Percentiles rank a stretch among this genome's conserved stretches.
Conservation (phyloP, 805 yeast genomes). For the Metschnikowia cerradonensis region DNA sequence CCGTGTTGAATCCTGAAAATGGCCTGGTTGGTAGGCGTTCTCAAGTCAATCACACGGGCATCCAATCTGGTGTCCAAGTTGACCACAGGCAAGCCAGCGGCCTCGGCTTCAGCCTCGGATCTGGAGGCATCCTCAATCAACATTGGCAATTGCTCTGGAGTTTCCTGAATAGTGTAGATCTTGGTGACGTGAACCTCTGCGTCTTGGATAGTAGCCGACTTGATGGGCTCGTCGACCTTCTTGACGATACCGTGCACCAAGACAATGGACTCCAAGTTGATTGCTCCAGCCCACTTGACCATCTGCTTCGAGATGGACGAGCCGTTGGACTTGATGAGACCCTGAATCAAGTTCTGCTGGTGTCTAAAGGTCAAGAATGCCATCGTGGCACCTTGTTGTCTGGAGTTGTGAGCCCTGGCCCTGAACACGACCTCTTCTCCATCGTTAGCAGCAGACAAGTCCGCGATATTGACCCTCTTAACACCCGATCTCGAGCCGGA, state of each 20-base stretch:
- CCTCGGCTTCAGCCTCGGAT: constrained; percentile 91
- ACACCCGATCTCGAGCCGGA: constrained; percentile 65
- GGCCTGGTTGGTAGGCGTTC: constrained; percentile 97
- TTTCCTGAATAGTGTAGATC: constrained; percentile 73
- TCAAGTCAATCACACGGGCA: constrained; percentile 89
- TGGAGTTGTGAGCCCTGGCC: constrained; percentile 89
- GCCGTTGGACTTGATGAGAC: constrained; percentile 54
- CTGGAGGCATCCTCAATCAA: constrained; percentile 95
- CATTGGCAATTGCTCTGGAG: constrained; percentile 91
- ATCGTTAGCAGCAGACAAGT: constrained; percentile 57
- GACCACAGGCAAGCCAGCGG: constrained; percentile 85
- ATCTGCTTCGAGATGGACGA: constrained; percentile 75
- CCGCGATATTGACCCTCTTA: constrained; percentile 54
- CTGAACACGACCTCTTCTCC: constrained; percentile 80
- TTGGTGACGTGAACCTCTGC: constrained; percentile 77
- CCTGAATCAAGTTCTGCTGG: constrained; percentile 86
- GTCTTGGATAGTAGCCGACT: constrained; percentile 87
- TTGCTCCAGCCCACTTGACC: constrained; percentile 91
- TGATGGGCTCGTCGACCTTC: constrained; percentile 82
- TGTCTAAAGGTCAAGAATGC: constrained; percentile 89
- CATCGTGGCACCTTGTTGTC: constrained; percentile 96
- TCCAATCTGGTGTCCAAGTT: constrained; percentile 96
- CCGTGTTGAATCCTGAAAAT: constrained; percentile 92
- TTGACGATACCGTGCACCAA: constrained; percentile 80
- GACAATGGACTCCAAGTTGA: constrained; percentile 87